phyloP scores from a whole-genome alignment of 805 yeast species.

The Saccharomyces mikatae region DNA sequence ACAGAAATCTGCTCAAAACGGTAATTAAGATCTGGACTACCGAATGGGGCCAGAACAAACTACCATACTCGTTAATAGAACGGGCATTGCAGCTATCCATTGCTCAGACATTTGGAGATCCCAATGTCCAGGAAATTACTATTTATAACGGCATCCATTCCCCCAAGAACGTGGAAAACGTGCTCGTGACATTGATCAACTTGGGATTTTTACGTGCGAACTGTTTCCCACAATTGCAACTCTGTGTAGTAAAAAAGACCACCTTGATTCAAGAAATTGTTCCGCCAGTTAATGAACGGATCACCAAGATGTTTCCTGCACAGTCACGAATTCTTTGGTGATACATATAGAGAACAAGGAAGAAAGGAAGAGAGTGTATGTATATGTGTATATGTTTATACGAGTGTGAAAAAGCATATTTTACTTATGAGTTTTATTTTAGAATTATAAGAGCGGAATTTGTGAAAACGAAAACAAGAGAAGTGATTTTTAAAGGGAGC shows the following conservation, averaged over 20 bases:
- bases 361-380: no score
- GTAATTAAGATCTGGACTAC: slow-evolving; percentile 15
- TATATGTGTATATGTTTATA: background rate
- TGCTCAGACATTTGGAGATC: slow-evolving; percentile 2
- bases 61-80: slow-evolving; percentile 21
- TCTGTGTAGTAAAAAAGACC: slow-evolving; percentile 28
- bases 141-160: slow-evolving; percentile 22
- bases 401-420: background rate
- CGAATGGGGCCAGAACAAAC: slow-evolving; percentile 16
- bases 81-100: slow-evolving; percentile 15
- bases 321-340: slow-evolving; percentile 29
- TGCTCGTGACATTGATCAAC: slow-evolving; percentile 26
- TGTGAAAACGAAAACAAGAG: background rate
- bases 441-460: background rate
- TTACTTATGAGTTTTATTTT: background rate
- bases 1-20: slow-evolving; percentile 32
- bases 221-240: slow-evolving; percentile 25
- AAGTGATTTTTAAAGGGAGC: background rate
- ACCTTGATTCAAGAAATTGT: slow-evolving; percentile 18
- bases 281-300: slow-evolving; percentile 23
- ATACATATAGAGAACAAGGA: slow-evolving; percentile 7
- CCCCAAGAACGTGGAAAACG: slow-evolving; percentile 20
- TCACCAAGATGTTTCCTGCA: slow-evolving; percentile 22
- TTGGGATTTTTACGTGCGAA: slow-evolving; percentile 27
- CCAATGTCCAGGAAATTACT: slow-evolving; percentile 1